Percentiles rank a stretch among this genome's conserved stretches.
Conservation (phyloP, 2,329 filamentous ascomycete genomes). For the Aspergillus tanneri region DNA sequence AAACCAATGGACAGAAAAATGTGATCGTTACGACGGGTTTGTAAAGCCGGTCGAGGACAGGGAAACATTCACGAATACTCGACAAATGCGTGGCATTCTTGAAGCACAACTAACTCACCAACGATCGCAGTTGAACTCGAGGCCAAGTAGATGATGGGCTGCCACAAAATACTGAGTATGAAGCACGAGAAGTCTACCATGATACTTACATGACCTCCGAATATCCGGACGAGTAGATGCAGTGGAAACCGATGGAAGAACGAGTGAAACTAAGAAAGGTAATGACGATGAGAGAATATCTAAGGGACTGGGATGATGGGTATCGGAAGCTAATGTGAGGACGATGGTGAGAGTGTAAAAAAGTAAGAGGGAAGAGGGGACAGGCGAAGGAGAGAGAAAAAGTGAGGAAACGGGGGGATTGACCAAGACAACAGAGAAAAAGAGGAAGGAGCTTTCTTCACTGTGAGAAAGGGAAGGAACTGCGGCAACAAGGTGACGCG, state of each 20-base stretch:
- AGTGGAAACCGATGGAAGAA: not conserved
- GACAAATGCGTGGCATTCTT: no score
- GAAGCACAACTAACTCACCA: not conserved
- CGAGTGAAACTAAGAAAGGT: not conserved
- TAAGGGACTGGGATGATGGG: not conserved
- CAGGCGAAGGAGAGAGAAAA: not conserved
- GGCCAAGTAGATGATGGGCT: not conserved
- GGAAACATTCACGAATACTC: no score
- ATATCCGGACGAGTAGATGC: not conserved
- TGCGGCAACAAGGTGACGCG: no score
- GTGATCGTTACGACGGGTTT: not conserved
- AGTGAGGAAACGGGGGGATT: constrained; percentile 24
- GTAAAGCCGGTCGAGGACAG: not conserved
- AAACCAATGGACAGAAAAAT: not conserved
- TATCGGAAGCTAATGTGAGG: not conserved
- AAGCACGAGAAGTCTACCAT: not conserved
- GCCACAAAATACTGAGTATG: not conserved
- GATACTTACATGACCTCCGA: not conserved
- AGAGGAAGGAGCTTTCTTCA: constrained; percentile 7
- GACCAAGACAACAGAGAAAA: constrained; percentile 14
- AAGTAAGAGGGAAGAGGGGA: not conserved
- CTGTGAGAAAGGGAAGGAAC: constrained; percentile 10
- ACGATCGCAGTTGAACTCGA: not conserved
- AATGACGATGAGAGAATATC: not conserved
- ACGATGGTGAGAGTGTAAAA: not conserved